Percentiles rank a stretch among this genome's conserved stretches.
These are phyloP conservation scores for Fomes fomentarius DNA, from an alignment of 1,284 basidiomycete species.

Conservation along the genomic window DNA sequence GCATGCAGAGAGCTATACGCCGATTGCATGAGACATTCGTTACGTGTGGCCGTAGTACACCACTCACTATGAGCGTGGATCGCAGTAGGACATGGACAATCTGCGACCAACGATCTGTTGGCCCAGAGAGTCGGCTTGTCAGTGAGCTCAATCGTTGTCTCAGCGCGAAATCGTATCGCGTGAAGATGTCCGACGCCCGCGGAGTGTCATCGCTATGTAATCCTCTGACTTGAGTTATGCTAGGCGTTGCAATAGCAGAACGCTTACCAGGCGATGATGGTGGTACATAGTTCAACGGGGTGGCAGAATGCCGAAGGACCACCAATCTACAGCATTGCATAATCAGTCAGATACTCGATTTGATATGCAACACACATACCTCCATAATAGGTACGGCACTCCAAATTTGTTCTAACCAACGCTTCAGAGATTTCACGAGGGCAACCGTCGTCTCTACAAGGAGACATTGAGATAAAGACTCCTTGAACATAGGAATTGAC, in stretches of 20 bases:
- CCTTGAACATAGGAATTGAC: constrained; percentile 20
- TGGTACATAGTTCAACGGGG: constrained; percentile 31
- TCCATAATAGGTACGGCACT: constrained; percentile 11
- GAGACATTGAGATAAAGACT: neutral
- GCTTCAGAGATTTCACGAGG: constrained; percentile 38
- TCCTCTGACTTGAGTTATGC: no score
- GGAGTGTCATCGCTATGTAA: constrained; percentile 30
- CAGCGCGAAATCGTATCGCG: constrained; percentile 25
- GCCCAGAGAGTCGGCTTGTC: constrained; percentile 5
- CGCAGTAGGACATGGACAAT: constrained; percentile 17
- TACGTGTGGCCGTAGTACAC: no score
- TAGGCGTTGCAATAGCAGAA: no score
- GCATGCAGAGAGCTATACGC: constrained; percentile 24
- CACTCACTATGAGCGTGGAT: constrained; percentile 23
- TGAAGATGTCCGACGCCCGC: constrained; percentile 24
- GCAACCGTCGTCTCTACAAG: constrained; percentile 19
- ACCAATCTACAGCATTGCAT: constrained; percentile 4
- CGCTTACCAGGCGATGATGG: constrained; percentile 32
- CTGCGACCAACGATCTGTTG: constrained; percentile 14
- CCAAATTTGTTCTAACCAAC: constrained; percentile 61
- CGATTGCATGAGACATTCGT: no score
- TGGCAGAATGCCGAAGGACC: constrained; percentile 33
- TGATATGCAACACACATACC: constrained; percentile 17
- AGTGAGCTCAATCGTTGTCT: constrained; percentile 21
- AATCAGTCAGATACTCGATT: no score